Conservation (phyloP, 2,329 filamentous ascomycete species). For the Chrysoporthe puriensis region DNA sequence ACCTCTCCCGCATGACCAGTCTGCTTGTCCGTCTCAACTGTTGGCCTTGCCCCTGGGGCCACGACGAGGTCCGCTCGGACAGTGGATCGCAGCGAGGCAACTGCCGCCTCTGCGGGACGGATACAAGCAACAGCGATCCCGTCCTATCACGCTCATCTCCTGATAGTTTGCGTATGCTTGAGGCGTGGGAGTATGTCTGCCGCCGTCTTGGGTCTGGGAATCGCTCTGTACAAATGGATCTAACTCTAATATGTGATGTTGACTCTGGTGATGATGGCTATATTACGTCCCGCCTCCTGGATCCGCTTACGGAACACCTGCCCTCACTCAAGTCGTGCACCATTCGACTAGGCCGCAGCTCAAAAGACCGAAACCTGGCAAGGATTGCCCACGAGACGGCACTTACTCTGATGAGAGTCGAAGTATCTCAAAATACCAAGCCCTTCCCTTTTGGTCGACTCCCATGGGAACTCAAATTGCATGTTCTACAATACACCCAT, state of each 20-base stretch:
- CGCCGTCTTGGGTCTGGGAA: slow-evolving; percentile 11
- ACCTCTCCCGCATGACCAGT: background rate
- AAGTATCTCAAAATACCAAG: background rate
- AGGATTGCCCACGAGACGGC: slow-evolving; percentile 3
- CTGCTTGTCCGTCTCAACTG: background rate
- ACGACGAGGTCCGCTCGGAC: background rate
- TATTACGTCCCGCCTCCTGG: slow-evolving; percentile 10
- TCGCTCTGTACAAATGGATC: background rate
- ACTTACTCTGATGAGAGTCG: background rate
- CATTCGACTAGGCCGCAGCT: slow-evolving; percentile 12
- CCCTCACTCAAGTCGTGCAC: slow-evolving; percentile 14
- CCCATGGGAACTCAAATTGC: slow-evolving; percentile 6
- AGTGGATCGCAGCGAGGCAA: background rate
- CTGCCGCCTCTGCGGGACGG: background rate
- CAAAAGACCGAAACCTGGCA: background rate
- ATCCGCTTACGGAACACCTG: background rate
- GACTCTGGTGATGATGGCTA: slow-evolving; percentile 8
- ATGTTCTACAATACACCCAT: slow-evolving; percentile 2
- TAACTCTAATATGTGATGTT: slow-evolving; percentile 13
- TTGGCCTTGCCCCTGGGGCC: background rate
- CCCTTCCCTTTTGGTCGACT: slow-evolving; percentile 11
- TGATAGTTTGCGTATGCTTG: background rate
- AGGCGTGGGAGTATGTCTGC: slow-evolving; percentile 1
- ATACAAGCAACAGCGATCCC: background rate
- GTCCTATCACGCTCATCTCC: slow-evolving; percentile 6